Percentiles rank a stretch among this genome's conserved stretches.
phyloP scores from a whole-genome alignment of 1,284 basidiomycete species.

The Dichomitus squalens region DNA sequence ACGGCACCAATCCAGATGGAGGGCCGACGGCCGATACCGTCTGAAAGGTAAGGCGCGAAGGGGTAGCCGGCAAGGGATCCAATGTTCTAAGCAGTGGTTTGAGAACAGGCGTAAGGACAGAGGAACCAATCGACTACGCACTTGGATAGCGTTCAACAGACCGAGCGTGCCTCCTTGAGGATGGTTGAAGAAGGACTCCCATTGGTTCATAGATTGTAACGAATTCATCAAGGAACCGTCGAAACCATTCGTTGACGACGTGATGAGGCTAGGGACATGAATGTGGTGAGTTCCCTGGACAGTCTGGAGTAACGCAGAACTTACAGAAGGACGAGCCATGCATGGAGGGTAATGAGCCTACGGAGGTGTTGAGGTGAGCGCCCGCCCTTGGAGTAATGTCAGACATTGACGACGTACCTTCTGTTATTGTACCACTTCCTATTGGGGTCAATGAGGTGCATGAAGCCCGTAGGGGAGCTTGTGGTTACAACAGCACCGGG shows the following conservation, averaged over 20 bases:
- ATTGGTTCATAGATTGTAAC: conserved; percentile 65
- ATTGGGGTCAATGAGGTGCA: conserved; percentile 62
- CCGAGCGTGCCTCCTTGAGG: conserved; percentile 63
- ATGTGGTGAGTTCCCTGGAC: conserved; percentile 1
- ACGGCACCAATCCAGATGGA: conserved; percentile 65
- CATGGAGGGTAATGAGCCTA: conserved; percentile 64
- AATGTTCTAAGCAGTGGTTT: conserved; percentile 54
- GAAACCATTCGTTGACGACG: conserved; percentile 76
- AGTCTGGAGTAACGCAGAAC: conserved; percentile 25
- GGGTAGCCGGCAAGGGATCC: conserved; percentile 67
- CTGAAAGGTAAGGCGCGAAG: conserved; percentile 70
- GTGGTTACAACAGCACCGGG: conserved; percentile 42
- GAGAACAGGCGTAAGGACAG: not conserved
- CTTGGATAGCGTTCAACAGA: conserved; percentile 78
- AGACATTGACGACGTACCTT: conserved; percentile 43
- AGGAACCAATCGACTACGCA: conserved; percentile 30
- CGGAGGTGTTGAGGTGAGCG: conserved; percentile 12
- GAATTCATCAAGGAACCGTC: conserved; percentile 82
- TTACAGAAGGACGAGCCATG: conserved; percentile 69
- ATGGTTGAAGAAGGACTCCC: conserved; percentile 57
- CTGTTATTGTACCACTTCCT: conserved; percentile 75
- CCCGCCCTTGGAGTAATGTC: not conserved
- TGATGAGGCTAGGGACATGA: conserved; percentile 55
- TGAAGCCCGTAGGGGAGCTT: conserved; percentile 39
- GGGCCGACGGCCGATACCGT: conserved; percentile 64